Percentiles rank a stretch among this genome's conserved stretches.
These are phyloP conservation scores for Eucalyptus albens DNA, from an alignment of 345 rosid species.

Conservation along the genomic window DNA sequence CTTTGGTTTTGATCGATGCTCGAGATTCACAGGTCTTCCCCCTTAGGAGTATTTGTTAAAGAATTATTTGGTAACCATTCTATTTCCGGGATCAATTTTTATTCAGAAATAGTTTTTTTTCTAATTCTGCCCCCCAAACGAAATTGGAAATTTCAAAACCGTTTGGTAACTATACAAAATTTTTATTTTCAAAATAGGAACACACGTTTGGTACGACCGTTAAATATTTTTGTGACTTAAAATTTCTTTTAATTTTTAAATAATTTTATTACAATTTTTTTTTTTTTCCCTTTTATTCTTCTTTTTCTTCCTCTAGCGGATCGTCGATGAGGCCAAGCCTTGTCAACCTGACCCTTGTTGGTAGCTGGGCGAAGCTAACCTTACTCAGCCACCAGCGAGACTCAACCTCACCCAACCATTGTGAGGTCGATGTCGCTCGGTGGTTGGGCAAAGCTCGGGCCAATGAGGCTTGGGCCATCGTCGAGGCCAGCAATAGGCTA, in stretches of 20 bases:
- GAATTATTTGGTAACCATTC: fast-evolving
- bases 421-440: fast-evolving
- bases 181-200: too few species aligned
- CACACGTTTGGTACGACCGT: fast-evolving
- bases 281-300: too few species aligned
- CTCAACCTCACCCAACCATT: too few species aligned
- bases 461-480: too few species aligned
- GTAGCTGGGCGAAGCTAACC: fast-evolving
- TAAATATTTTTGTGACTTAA: fast-evolving
- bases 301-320: too few species aligned
- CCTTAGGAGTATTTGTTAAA: too few species aligned
- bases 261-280: too few species aligned
- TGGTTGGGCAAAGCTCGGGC: too few species aligned
- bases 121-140: fast-evolving
- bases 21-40: background rate
- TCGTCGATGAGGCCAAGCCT: too few species aligned
- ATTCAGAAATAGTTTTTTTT: too few species aligned
- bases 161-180: fast-evolving
- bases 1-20: background rate
- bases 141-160: fast-evolving
- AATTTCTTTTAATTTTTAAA: too few species aligned
- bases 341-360: fast-evolving
- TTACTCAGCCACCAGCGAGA: too few species aligned
- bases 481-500: fast-evolving
- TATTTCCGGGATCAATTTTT: fast-evolving